Conservation (phyloP, 2,329 filamentous ascomycete genomes). For the Tolypocladium inflatum region DNA sequence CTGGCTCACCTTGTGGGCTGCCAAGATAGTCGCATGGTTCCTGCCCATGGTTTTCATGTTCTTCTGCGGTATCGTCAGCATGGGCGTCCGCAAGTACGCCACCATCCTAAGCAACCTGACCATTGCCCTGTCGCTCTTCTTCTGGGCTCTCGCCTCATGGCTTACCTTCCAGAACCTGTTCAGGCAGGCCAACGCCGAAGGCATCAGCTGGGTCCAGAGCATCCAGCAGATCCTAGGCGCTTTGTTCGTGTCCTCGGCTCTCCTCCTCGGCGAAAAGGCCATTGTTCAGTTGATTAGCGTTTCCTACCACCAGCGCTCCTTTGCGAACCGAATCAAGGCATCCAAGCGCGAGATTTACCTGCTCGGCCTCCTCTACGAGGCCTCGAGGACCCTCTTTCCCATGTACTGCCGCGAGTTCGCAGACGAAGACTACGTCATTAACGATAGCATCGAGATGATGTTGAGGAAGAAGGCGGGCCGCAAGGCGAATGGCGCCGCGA, state of each 20-base stretch:
- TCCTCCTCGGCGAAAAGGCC: constrained; percentile 68
- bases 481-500: constrained; percentile 49
- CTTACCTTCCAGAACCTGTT: constrained; percentile 53
- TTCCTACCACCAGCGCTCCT: constrained; percentile 77
- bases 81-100: constrained; percentile 62
- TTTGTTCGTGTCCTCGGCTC: constrained; percentile 55
- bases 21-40: constrained; percentile 53
- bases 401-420: constrained; percentile 85
- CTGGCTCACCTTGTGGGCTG: constrained; percentile 59
- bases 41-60: constrained; percentile 58
- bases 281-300: constrained; percentile 78
- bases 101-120: constrained; percentile 54
- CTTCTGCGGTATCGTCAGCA: constrained; percentile 58
- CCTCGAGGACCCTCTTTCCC: constrained; percentile 79
- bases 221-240: constrained; percentile 59
- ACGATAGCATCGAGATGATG: constrained; percentile 67
- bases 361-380: constrained; percentile 79
- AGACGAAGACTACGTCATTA: constrained; percentile 88
- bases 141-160: constrained; percentile 56
- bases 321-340: constrained; percentile 73
- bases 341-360: constrained; percentile 82
- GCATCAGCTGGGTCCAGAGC: constrained; percentile 43
- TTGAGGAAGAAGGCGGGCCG: constrained; percentile 45
- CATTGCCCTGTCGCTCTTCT: constrained; percentile 57
- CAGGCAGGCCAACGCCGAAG: constrained; percentile 15